Evolutionary conservation across 208 protist species (phyloP), one percentile per base, ranked within the genome.

Genomic region (Tritrichomonas foetus): DNA sequence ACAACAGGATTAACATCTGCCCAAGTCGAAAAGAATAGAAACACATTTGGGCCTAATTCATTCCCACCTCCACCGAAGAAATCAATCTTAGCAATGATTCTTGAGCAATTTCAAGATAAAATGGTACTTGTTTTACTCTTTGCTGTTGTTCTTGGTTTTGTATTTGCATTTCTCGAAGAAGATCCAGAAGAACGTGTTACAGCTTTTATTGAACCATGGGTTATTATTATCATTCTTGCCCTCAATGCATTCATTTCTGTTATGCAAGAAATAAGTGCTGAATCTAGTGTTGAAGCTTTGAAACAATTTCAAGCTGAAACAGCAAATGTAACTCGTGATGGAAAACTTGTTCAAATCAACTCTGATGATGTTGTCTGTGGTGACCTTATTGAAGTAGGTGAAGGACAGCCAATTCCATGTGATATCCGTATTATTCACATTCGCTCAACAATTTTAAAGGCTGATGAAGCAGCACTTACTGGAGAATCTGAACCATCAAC

Each of bases 191-290:
- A 95, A 16, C 41, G 53, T 1, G 5, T 93, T 25, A 93, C 55
- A 1, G 95, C 95, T 5, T 98, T 98, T 94, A 97, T 98, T 3
- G 97, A 99, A 95, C 97, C 97, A 2, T 96, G 97, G 93, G 98
- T 99, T 69, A 99, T 99, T 95, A 94, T 98, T 16, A 94, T 98
- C 30, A 98, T 99, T 96, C 96, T 98, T 72, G 95, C 98, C 5
- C 66, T 98, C 39, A 99, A 98, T 93, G 97, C 98, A 3, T 94
- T 96, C 41, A 97, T 99, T 50, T 97, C 97, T 39, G 97, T 98
- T 20, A 97, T 96, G 96, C 97, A 99, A 93, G 97, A 98, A 94
- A 96, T 96, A 41, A 97, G 96, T 20, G 97, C 98, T 0, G 97
- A 98, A 49, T 94, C 97, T 44, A 97, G 97, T 9, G 98, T 98